A percentile compares a stretch with the other conserved stretches of the same genome.
Conservation (phyloP, 345 rosid species). For the Abelmoschus esculentus region DNA sequence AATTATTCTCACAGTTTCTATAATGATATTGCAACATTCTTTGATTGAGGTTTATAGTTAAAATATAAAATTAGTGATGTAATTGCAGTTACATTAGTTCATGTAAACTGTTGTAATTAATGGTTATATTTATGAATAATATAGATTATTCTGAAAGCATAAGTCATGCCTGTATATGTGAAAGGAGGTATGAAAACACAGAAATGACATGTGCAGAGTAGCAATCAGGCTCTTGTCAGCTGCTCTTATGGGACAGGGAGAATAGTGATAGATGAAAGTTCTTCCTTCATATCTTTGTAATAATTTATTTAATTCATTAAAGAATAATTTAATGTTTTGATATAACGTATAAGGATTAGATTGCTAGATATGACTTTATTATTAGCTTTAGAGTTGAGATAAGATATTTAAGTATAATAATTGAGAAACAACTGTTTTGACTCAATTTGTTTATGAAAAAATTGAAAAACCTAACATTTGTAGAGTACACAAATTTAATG, state of each 20-base stretch:
- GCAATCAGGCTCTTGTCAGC: conserved; percentile 28
- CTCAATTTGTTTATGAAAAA: background rate
- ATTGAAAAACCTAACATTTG: no score
- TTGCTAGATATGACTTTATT: background rate
- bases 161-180: conserved; percentile 35
- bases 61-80: background rate
- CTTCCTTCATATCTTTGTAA: conserved; percentile 11
- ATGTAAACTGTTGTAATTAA: background rate
- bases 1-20: conserved; percentile 20
- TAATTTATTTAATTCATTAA: background rate
- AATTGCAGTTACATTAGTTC: conserved; percentile 14
- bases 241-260: conserved; percentile 12
- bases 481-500: no score
- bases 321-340: background rate
- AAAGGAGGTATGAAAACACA: conserved; percentile 14
- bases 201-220: conserved; percentile 29
- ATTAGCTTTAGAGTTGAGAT: background rate
- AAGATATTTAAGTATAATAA: background rate
- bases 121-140: background rate
- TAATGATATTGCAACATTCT: no score
- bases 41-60: no score
- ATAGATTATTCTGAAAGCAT: conserved; percentile 23
- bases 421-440: conserved; percentile 1
- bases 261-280: conserved; percentile 28
- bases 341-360: background rate